Evolutionary conservation across 2,329 filamentous ascomycete genomes (phyloP), one percentile per base, ranked within the genome.

Genomic region (Diaporthe aspalathi): DNA sequence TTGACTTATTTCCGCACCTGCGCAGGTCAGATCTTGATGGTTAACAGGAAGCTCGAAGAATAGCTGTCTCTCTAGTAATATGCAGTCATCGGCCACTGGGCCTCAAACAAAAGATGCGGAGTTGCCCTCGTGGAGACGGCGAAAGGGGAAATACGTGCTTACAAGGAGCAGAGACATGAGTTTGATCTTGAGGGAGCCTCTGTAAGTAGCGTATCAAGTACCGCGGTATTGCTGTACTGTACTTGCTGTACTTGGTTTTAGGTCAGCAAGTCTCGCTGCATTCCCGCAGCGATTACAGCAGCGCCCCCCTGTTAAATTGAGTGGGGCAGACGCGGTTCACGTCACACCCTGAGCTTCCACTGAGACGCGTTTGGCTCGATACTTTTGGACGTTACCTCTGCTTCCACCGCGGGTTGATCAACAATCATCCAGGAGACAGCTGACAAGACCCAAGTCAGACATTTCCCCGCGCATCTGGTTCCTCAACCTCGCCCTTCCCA

Each of bases 241-340:
- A n/a, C n/a, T n/a, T n/a, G n/a, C n/a, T 12, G 35, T 12, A 38
- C 12, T 29, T 11, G 27, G n/a, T 24, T 35, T 68, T 68, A 68
- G 24, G 53, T 68, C 53, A 68, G 32, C 52, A 65, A 24, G 60
- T 50, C 29, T 65, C 7, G 29, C 45, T 49, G 20, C 43, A 38
- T 22, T 65, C 60, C 27, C n/a, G n/a, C n/a, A n/a, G n/a, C n/a
- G 24, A 27, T 32, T 38, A 27, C 50, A 47, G 38, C 50, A 47
- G 29, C 14, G 29, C 60, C 62, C 47, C 53, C 35, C 35, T 68
- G 62, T n/a, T 71, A 68, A 67, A 68, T 71, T 70, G 69, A 62
- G 69, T 71, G 69, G 69, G 63, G 53, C 69, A 50, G 35, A 67
- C 69, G 69, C 69, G 69, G 40, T 68, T 68, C 67, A 68, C 67